Evolutionary conservation across 2,329 filamentous ascomycete genomes (phyloP).

Genomic region (Fusarium sp.): DNA sequence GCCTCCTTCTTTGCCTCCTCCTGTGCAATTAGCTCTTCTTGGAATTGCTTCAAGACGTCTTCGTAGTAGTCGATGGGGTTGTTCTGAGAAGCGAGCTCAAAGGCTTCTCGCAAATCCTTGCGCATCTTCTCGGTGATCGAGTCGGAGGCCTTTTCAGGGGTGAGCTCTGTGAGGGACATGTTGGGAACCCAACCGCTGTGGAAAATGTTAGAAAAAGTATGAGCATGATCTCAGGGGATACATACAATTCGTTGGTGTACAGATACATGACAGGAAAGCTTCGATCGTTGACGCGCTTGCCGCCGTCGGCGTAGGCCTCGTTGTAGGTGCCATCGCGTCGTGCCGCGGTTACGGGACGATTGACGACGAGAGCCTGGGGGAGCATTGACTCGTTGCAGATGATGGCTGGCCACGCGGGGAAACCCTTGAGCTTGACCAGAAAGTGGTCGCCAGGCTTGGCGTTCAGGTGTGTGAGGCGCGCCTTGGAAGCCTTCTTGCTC

Average conservation of each 20-base stretch:
- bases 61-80: slow-evolving; percentile 88
- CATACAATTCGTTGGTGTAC: slow-evolving; percentile 96
- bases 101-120: slow-evolving; percentile 83
- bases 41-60: slow-evolving; percentile 76
- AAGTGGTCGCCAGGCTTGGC: slow-evolving; percentile 93
- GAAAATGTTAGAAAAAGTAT: slow-evolving; percentile 24
- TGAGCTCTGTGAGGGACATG: slow-evolving; percentile 81
- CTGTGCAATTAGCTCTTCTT: slow-evolving; percentile 73
- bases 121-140: slow-evolving; percentile 80
- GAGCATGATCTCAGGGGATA: slow-evolving; percentile 38
- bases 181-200: slow-evolving; percentile 91
- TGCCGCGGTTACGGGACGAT: slow-evolving; percentile 85
- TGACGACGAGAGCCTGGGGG: slow-evolving; percentile 79
- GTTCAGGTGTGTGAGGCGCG: slow-evolving; percentile 77
- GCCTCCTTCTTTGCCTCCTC: slow-evolving; percentile 59
- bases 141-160: slow-evolving; percentile 76
- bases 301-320: slow-evolving; percentile 87
- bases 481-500: slow-evolving; percentile 86
- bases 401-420: slow-evolving; percentile 93
- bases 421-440: slow-evolving; percentile 93
- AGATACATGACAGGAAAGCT: slow-evolving; percentile 97
- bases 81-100: slow-evolving; percentile 81
- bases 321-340: slow-evolving; percentile 87
- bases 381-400: slow-evolving; percentile 96
- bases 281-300: slow-evolving; percentile 85